A percentile compares a stretch with the other conserved stretches of the same genome.
phyloP scores from a whole-genome alignment of 495 filamentous ascomycete genomes.

The Wilcoxina mikolae region DNA sequence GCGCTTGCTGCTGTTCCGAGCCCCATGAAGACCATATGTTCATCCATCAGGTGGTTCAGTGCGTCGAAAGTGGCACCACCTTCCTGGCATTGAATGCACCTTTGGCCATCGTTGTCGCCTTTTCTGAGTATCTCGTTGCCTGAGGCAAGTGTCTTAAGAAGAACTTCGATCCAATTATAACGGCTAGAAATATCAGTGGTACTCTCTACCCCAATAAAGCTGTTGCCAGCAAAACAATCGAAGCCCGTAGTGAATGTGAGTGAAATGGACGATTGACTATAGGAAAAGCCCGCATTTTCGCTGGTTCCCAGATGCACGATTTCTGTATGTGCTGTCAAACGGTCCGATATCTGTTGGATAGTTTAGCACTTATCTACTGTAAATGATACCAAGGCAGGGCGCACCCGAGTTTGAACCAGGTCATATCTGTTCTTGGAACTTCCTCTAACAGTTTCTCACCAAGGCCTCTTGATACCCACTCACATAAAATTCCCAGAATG shows the following conservation, averaged over 20 bases:
- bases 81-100: conserved; percentile 38
- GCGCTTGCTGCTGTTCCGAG: conserved; percentile 21
- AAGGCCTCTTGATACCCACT: conserved; percentile 28
- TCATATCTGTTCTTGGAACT: conserved; percentile 31
- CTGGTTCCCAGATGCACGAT: conserved; percentile 35
- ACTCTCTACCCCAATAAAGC: conserved; percentile 31
- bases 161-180: conserved; percentile 22
- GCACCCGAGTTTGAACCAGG: conserved; percentile 31
- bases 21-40: conserved; percentile 30
- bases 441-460: conserved; percentile 26
- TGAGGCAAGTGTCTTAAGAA: conserved; percentile 25
- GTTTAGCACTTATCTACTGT: background rate
- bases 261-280: conserved; percentile 35
- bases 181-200: conserved; percentile 34
- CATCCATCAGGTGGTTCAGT: conserved; percentile 29
- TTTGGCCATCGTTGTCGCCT: conserved; percentile 35
- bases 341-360: conserved; percentile 24
- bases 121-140: conserved; percentile 14
- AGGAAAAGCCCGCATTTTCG: conserved; percentile 39
- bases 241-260: conserved; percentile 41
- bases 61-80: conserved; percentile 41
- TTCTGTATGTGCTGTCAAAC: conserved; percentile 32
- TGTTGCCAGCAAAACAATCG: conserved; percentile 36
- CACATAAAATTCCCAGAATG: conserved; percentile 31
- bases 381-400: conserved; percentile 26